These are phyloP conservation scores for Phytopythium montanum DNA, from an alignment of 352 stramenopile genomes.

Conservation along the genomic window DNA sequence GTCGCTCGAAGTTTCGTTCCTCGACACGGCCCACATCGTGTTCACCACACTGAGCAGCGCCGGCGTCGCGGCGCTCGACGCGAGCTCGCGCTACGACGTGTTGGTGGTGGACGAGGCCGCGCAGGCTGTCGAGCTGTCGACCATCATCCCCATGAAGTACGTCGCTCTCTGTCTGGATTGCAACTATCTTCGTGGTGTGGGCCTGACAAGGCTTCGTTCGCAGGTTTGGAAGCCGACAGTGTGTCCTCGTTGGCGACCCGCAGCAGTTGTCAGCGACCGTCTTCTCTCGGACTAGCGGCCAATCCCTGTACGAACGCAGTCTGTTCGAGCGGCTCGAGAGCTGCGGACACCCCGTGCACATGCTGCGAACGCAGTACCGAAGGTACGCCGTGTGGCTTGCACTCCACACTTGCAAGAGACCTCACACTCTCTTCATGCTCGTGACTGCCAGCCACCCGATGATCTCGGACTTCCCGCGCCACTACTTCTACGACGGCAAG, in stretches of 20 bases:
- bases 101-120: conserved; percentile 86
- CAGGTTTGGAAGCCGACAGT: conserved; percentile 88
- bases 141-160: conserved; percentile 89
- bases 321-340: conserved; percentile 91
- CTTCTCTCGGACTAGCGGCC: conserved; percentile 82
- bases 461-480: conserved; percentile 80
- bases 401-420: background rate
- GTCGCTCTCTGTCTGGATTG: conserved; percentile 11
- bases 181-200: background rate
- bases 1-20: conserved; percentile 79
- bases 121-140: conserved; percentile 83
- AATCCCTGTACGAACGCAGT: conserved; percentile 89
- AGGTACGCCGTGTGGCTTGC: conserved; percentile 27
- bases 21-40: conserved; percentile 90
- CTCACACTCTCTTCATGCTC: background rate
- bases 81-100: conserved; percentile 73
- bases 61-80: conserved; percentile 77
- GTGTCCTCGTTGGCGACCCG: conserved; percentile 91
- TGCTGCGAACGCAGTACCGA: conserved; percentile 87
- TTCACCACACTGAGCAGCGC: conserved; percentile 92
- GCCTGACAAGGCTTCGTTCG: background rate
- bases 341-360: conserved; percentile 85
- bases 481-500: conserved; percentile 85
- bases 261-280: conserved; percentile 93
- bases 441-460: conserved; percentile 50